A percentile compares a stretch with the other conserved stretches of the same genome.
Evolutionary conservation across 2,329 filamentous ascomycete species (phyloP).

Genomic region (Aspergillus ibericus): DNA sequence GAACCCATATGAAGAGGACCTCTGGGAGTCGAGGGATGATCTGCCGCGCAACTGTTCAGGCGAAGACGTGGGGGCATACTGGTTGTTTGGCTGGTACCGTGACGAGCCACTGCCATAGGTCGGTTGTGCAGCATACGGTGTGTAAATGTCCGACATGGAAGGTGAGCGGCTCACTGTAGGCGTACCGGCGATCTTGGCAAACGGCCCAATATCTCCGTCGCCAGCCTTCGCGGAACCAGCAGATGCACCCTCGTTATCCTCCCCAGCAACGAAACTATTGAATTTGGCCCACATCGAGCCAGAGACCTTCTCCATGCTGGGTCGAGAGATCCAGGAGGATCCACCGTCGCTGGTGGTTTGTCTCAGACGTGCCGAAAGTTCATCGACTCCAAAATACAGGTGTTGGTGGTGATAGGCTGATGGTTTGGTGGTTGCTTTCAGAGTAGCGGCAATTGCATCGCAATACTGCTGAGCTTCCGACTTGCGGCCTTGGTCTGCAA

Average conservation of each 20-base stretch:
- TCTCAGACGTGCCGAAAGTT: constrained; percentile 78
- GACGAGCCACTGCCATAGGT: constrained; percentile 37
- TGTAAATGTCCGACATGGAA: constrained; percentile 75
- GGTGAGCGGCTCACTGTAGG: constrained; percentile 73
- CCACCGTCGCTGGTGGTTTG: constrained; percentile 80
- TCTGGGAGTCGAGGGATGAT: constrained; percentile 51
- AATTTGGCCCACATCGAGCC: constrained; percentile 89
- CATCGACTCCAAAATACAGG: constrained; percentile 75
- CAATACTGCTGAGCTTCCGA: constrained; percentile 89
- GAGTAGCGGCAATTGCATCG: constrained; percentile 73
- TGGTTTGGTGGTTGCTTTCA: constrained; percentile 76
- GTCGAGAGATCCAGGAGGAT: constrained; percentile 88
- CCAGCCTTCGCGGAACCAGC: constrained; percentile 58
- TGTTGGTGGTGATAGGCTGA: constrained; percentile 82
- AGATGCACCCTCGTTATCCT: constrained; percentile 70
- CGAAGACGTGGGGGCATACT: constrained; percentile 52
- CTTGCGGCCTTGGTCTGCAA: constrained; percentile 80
- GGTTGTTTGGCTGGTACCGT: constrained; percentile 45
- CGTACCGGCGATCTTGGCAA: constrained; percentile 75
- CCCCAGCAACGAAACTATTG: constrained; percentile 93
- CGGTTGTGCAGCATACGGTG: constrained; percentile 50
- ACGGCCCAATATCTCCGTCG: constrained; percentile 69
- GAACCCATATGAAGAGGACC: constrained; percentile 40
- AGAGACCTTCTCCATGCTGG: constrained; percentile 93
- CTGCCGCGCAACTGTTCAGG: constrained; percentile 52